These are phyloP conservation scores for Termitomyces sp. DNA, from an alignment of 768 basidiomycete genomes.

Conservation along the genomic window DNA sequence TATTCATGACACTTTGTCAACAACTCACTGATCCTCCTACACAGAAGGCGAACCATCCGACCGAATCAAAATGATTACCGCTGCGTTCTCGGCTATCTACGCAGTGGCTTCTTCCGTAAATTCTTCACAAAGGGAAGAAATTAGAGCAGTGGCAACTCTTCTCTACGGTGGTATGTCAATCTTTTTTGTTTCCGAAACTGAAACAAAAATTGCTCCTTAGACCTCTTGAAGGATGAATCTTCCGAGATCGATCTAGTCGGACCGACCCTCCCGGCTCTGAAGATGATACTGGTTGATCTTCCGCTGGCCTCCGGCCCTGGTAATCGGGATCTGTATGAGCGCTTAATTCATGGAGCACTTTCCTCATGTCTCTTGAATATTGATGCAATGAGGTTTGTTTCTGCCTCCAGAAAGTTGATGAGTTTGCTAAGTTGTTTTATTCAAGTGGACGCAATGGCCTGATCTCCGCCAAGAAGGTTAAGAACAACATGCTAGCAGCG, in stretches of 20 bases:
- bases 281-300: conserved; percentile 66
- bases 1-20: neutral
- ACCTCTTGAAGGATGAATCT: conserved; percentile 84
- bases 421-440: neutral
- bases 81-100: conserved; percentile 59
- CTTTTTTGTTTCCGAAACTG: neutral
- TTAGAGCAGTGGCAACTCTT: conserved; percentile 74
- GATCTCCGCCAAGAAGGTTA: conserved; percentile 78
- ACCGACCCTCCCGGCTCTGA: conserved; percentile 78
- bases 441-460: conserved; percentile 74
- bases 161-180: conserved; percentile 66
- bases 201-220: conserved; percentile 28
- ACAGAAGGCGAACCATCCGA: conserved; percentile 51
- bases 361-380: conserved; percentile 83
- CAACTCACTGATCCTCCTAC: neutral
- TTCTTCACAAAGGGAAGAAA: conserved; percentile 61
- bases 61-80: conserved; percentile 60
- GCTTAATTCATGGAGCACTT: conserved; percentile 74
- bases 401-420: neutral
- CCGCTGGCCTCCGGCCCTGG: conserved; percentile 36
- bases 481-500: conserved; percentile 83
- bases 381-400: conserved; percentile 83
- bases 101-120: conserved; percentile 57
- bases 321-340: conserved; percentile 50
- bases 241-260: conserved; percentile 76